These are phyloP conservation scores for Hypoxylon fragiforme DNA, from an alignment of 495 filamentous ascomycete species.

Conservation along the genomic window DNA sequence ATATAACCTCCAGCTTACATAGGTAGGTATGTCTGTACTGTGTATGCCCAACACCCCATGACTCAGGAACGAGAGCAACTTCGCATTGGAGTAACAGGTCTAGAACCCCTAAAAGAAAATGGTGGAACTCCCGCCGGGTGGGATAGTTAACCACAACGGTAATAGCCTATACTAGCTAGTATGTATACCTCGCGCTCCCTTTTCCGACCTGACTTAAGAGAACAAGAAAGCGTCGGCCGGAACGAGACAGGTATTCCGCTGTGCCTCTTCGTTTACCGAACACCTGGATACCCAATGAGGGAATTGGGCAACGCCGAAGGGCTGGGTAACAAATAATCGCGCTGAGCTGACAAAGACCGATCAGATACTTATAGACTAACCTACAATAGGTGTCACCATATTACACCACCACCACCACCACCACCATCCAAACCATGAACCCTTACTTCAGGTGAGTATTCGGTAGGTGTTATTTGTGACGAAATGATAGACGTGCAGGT, in stretches of 20 bases:
- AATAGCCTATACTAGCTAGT: slow-evolving; percentile 20
- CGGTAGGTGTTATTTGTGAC: neutral
- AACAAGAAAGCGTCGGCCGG: slow-evolving; percentile 21
- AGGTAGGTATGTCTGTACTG: too few relatives aligned
- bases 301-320: slow-evolving; percentile 19
- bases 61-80: slow-evolving; percentile 5
- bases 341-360: slow-evolving; percentile 10
- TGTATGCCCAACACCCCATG: neutral
- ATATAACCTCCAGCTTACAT: neutral
- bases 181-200: slow-evolving; percentile 4
- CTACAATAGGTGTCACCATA: too few relatives aligned
- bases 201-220: slow-evolving; percentile 17
- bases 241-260: slow-evolving; percentile 18
- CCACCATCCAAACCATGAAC: too few relatives aligned
- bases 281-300: slow-evolving; percentile 12
- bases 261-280: slow-evolving; percentile 26
- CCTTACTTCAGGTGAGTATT: too few relatives aligned
- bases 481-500: neutral
- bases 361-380: neutral
- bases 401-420: too few relatives aligned
- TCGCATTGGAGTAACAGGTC: slow-evolving; percentile 7
- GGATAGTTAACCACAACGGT: slow-evolving; percentile 16
- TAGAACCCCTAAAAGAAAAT: slow-evolving; percentile 4
- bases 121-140: slow-evolving; percentile 4
- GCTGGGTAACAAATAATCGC: slow-evolving; percentile 8